Evolutionary conservation across 352 stramenopile genomes (phyloP), one percentile per base, ranked within the genome.

Genomic region (Globisporangium okanoganense): DNA sequence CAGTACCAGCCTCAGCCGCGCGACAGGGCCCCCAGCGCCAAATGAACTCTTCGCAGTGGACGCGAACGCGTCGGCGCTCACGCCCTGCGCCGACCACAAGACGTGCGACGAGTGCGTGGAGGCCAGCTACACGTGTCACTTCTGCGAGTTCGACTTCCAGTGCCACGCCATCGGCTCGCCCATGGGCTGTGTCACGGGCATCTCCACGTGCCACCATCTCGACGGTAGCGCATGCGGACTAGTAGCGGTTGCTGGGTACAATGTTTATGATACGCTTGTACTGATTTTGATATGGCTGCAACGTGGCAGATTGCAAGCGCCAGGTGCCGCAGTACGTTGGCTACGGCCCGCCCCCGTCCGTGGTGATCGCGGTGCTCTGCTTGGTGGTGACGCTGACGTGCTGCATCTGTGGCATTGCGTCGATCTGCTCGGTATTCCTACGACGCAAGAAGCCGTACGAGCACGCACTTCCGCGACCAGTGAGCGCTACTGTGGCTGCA

Each of bases 291-390:
- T 5, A 56, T 62, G 25, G 27, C 48, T 24, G 41, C 3, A n/a
- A 8, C 14, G 9, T 47, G 24, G 45, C 54, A 89, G 85, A 95
- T 53, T 95, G 86, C 61, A 72, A 91, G 65, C 79, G 86, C n/a
- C 14, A 61, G 9, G 56, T 82, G n/a, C 81, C 86, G 24, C 79
- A 95, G 67, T 68, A 87, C 25, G 82, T 95, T 36, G 86, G 86
- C 58, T 95, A 94, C 44, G 84, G 86, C 0, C 86, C 86, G 5
- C 86, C 86, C 8, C 76, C 79, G 16, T 90, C 83, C 0, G 86
- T 95, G 16, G 86, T 95, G 8, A 88, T 95, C 52, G 83, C 82
- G 3, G 86, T 95, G 62, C 69, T 95, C 22, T 92, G 80, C 56
- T 67, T 95, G 1, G 75, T 95, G 47, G 78, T 90, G 31, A 92